Conservation (phyloP, 1,139 yeast genomes). For the Taphrina betulina region DNA sequence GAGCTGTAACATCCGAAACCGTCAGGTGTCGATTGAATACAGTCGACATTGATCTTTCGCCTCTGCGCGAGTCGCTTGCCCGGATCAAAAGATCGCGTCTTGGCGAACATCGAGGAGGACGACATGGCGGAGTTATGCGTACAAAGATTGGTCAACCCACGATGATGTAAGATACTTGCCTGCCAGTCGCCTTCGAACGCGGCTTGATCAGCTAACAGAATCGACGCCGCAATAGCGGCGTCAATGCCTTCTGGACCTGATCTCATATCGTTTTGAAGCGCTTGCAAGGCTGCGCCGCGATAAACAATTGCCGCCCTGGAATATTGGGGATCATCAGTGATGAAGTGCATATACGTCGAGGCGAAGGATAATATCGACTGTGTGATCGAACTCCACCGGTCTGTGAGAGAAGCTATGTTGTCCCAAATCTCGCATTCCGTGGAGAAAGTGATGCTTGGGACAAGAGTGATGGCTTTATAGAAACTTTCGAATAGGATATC, state of each 20-base stretch:
- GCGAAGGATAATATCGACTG: slow-evolving; percentile 16
- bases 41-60: neutral
- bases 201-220: slow-evolving; percentile 24
- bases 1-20: slow-evolving; percentile 7
- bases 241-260: neutral
- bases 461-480: neutral
- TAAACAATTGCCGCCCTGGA: slow-evolving; percentile 5
- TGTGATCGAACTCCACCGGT: neutral
- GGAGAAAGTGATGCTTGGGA: slow-evolving; percentile 13
- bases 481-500: slow-evolving; percentile 8
- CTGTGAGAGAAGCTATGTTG: neutral
- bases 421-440: slow-evolving; percentile 13
- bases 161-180: slow-evolving; percentile 18
- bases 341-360: slow-evolving; percentile 19
- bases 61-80: neutral
- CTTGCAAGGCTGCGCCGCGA: slow-evolving; percentile 23
- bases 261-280: slow-evolving; percentile 14
- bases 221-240: slow-evolving; percentile 25
- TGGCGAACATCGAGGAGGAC: neutral
- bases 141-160: slow-evolving; percentile 18
- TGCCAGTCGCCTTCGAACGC: slow-evolving; percentile 31
- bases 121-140: neutral
- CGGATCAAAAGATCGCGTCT: neutral
- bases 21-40: slow-evolving; percentile 3
- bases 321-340: slow-evolving; percentile 3